A percentile compares a stretch with the other conserved stretches of the same genome.
Conservation (phyloP, 305 asterid species). For the Ruellia speciosa region DNA sequence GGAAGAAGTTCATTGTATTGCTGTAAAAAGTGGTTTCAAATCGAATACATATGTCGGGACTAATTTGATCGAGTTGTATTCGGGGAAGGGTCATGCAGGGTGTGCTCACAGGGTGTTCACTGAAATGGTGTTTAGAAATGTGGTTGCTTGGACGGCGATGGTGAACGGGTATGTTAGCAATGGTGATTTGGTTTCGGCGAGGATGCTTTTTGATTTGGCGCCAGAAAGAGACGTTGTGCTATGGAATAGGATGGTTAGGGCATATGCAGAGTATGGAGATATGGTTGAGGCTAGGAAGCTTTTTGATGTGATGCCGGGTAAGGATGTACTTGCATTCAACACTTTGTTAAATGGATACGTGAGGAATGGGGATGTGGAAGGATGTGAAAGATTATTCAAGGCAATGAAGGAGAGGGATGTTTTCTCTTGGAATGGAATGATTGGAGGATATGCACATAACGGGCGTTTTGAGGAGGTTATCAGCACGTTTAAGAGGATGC, state of each 20-base stretch:
- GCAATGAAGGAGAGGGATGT: constrained; percentile 51
- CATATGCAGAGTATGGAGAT: constrained; percentile 47
- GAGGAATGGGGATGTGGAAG: constrained; percentile 52
- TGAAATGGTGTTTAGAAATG: constrained; percentile 70
- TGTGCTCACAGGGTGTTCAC: constrained; percentile 50
- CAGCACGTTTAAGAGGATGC: constrained; percentile 49
- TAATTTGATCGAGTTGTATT: constrained; percentile 64
- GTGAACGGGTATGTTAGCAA: constrained; percentile 46
- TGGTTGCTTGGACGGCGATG: constrained; percentile 82
- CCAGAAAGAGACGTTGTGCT: constrained; percentile 67
- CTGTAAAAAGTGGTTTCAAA: constrained; percentile 44
- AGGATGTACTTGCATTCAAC: constrained; percentile 70
- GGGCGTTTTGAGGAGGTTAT: constrained; percentile 41
- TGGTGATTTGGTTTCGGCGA: constrained; percentile 50
- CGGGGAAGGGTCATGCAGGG: constrained; percentile 29
- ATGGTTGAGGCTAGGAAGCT: constrained; percentile 60
- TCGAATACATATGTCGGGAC: constrained; percentile 48
- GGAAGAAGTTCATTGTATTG: constrained; percentile 56
- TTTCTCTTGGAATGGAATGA: constrained; percentile 79
- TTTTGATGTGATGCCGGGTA: constrained; percentile 55
- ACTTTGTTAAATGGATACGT: constrained; percentile 75
- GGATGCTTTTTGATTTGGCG: constrained; percentile 64
- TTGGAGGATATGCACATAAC: constrained; percentile 58
- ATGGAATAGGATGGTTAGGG: constrained; percentile 68
- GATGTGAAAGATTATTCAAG: constrained; percentile 49